These are phyloP conservation scores for Vigna mungo DNA, from an alignment of 306 rosid species.

Conservation along the genomic window DNA sequence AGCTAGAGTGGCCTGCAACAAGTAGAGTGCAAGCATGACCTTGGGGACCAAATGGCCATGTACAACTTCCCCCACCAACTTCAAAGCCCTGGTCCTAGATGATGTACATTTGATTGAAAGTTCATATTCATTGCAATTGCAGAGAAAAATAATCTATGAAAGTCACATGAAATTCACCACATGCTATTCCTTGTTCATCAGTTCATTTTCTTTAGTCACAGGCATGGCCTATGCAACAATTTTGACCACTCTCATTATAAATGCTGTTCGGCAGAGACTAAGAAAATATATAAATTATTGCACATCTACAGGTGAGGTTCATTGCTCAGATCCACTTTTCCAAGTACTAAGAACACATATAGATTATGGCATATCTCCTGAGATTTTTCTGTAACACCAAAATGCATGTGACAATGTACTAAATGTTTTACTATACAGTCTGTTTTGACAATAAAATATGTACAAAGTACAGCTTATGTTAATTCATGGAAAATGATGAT, in stretches of 20 bases:
- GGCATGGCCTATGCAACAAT: not conserved
- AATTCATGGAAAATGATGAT: slow-evolving; percentile 47
- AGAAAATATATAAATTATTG: not conserved
- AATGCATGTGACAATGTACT: slow-evolving; percentile 37
- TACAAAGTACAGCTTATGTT: slow-evolving; percentile 33
- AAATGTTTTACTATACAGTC: slow-evolving; percentile 34
- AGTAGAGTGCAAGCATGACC: not conserved
- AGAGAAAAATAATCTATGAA: not conserved
- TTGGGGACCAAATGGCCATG: not conserved
- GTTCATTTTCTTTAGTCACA: not conserved
- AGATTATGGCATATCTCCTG: not conserved
- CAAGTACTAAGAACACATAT: not conserved
- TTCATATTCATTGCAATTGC: slow-evolving; percentile 3
- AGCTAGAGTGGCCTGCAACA: slow-evolving; percentile 12
- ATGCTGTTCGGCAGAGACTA: not conserved
- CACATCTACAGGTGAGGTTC: not conserved
- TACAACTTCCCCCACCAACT: not conserved
- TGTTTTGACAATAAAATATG: slow-evolving; percentile 26
- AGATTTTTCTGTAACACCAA: slow-evolving; percentile 5
- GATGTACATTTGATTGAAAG: not conserved
- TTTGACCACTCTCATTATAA: not conserved
- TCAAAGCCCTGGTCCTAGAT: not conserved
- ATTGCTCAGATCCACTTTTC: not conserved
- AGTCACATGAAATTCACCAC: slow-evolving; percentile 16
- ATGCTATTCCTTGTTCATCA: not conserved